Base-by-base conservation (phyloP, 2,329 filamentous ascomycete species). In the Talaromyces sp. region DNA sequence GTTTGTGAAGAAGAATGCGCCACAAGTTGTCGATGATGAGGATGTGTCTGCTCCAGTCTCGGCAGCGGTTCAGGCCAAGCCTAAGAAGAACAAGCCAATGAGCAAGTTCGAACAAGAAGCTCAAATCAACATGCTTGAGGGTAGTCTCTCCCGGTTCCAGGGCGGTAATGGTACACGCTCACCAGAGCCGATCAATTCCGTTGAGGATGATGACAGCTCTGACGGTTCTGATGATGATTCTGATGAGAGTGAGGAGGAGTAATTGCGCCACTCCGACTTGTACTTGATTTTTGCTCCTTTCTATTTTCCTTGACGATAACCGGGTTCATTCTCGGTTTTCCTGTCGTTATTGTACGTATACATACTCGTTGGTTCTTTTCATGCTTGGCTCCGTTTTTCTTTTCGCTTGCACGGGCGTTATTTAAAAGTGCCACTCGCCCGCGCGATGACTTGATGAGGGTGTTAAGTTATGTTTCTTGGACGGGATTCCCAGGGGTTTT, bases 41-140 rank as follows among this genome's bases (percentile, higher is more conserved):
- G 66, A 66, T 31, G 60, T 63, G 1, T 57, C 65, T 4, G 63
- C 72, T 13, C 70, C 75, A 17, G 57, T 66, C 25, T 63, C 67
- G 31, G 69, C 65, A n/a, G 63, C 73, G 17, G 68, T 72, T 3
- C 68, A 71, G 17, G 65, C 74, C 3, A 78, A 78, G 63, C 70
- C 73, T 2, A 80, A 79, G 69, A 80, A 80, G 67, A 79, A 78
- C 64, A 80, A 80, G 66, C 77, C 77, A 1, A 80, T 80, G 77
- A 79, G 75, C 68, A 79, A 79, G 63, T 73, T 72, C 52, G 77
- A 80, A 62, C 78, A 80, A 64, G 77, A 80, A 62, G 75, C 75
- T 36, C 75, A 78, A 61, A 80, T 80, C 61, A 76, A 77, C 53
- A 76, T 76, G 64, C 70, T 80, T 33, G 71, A 76, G 62, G 75